phyloP scores from a whole-genome alignment of 257 asterid species.

The Penstemon barbatus region DNA sequence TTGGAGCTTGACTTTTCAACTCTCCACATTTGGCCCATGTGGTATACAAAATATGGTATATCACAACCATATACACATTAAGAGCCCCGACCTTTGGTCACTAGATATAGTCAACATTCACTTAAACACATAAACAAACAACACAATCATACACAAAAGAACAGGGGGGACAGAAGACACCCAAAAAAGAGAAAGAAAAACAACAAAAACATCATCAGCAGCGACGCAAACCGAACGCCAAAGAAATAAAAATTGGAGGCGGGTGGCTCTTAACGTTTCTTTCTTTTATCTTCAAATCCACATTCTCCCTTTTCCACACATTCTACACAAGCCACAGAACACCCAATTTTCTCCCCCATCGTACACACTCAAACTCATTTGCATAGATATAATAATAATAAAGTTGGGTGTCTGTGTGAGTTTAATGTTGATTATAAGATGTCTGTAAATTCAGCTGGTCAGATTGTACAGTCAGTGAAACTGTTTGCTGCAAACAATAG shows the following conservation, averaged over 20 bases:
- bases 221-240: slow-evolving; percentile 32
- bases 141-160: not conserved
- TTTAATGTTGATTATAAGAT: slow-evolving; percentile 36
- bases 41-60: not conserved
- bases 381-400: too few species aligned
- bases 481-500: slow-evolving; percentile 41
- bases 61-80: not conserved
- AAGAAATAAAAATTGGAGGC: slow-evolving; percentile 36
- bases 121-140: not conserved
- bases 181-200: not conserved
- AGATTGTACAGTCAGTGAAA: slow-evolving; percentile 56
- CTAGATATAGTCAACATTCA: slow-evolving; percentile 32
- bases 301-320: slow-evolving; percentile 53
- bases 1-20: not conserved
- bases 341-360: not conserved
- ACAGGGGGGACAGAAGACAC: not conserved
- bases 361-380: not conserved
- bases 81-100: slow-evolving; percentile 35
- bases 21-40: not conserved
- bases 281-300: slow-evolving; percentile 53
- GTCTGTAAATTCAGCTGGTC: slow-evolving; percentile 57
- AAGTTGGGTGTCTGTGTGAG: not conserved
- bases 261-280: slow-evolving; percentile 48
- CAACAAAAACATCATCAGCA: slow-evolving; percentile 26
- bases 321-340: slow-evolving; percentile 23